Conservation (phyloP, 805 yeast genomes). For the Ogataea populi-albae region DNA sequence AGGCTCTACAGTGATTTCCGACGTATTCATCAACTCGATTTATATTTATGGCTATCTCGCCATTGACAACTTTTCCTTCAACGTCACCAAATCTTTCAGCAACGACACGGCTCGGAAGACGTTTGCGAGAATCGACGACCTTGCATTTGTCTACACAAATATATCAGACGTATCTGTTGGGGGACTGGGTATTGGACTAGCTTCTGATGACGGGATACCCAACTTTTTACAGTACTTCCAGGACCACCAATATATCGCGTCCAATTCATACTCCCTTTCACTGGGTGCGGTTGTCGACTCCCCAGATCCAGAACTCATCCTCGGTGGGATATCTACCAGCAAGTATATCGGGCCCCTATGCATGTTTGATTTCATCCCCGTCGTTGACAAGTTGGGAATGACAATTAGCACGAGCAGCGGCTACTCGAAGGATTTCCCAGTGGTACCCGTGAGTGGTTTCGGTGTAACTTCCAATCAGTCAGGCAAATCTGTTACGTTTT, state of each 20-base stretch:
- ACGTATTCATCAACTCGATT: slow-evolving; percentile 21
- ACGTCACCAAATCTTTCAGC: slow-evolving; percentile 4
- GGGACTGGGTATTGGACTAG: slow-evolving; percentile 45
- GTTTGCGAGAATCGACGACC: slow-evolving; percentile 20
- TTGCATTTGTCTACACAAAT: slow-evolving; percentile 38
- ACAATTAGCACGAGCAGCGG: slow-evolving; percentile 16
- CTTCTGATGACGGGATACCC: slow-evolving; percentile 18
- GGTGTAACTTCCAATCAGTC: slow-evolving; percentile 36
- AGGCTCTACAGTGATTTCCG: slow-evolving; percentile 14
- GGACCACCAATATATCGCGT: slow-evolving; percentile 29
- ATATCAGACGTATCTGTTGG: slow-evolving; percentile 39
- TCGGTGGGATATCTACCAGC: slow-evolving; percentile 57
- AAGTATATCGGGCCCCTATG: slow-evolving; percentile 46
- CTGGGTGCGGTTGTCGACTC: slow-evolving; percentile 25
- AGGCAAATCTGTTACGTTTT: slow-evolving; percentile 26
- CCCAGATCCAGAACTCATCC: slow-evolving; percentile 38
- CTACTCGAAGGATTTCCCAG: slow-evolving; percentile 30
- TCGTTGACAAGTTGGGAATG: slow-evolving; percentile 18
- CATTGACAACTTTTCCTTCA: slow-evolving; percentile 23
- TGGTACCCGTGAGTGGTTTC: slow-evolving; percentile 45
- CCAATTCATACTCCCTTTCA: slow-evolving; percentile 46
- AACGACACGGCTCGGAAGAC: slow-evolving; percentile 7
- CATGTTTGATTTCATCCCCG: slow-evolving; percentile 49
- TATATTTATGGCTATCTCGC: slow-evolving; percentile 25
- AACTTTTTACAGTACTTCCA: slow-evolving; percentile 36